These are phyloP conservation scores for Thermothielavioides terrestris DNA, from an alignment of 495 filamentous ascomycete species.

Conservation along the genomic window DNA sequence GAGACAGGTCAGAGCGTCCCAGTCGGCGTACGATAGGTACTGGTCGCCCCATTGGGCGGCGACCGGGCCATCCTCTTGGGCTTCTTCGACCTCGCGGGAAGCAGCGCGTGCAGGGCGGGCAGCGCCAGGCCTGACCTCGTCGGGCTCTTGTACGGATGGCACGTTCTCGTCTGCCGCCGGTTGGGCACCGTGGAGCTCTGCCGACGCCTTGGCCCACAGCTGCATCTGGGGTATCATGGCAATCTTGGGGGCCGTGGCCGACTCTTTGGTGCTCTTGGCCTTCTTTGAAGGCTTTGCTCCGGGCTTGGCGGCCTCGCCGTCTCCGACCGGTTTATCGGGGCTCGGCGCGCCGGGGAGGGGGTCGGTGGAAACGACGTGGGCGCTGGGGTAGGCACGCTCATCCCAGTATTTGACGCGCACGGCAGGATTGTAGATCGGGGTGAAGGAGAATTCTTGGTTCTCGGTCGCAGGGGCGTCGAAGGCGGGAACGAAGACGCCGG, in stretches of 20 bases:
- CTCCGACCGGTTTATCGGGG: conserved; percentile 27
- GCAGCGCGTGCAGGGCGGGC: neutral
- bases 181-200: conserved; percentile 62
- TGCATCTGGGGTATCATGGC: conserved; percentile 61
- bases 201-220: conserved; percentile 82
- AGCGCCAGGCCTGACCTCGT: neutral
- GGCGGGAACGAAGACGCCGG: conserved; percentile 79
- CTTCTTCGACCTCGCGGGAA: conserved; percentile 11
- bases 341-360: conserved; percentile 25
- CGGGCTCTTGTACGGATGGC: conserved; percentile 11
- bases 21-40: conserved; percentile 28
- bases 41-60: conserved; percentile 18
- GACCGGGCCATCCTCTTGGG: conserved; percentile 12
- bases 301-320: conserved; percentile 19
- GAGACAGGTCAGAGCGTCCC: conserved; percentile 26
- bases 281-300: conserved; percentile 32
- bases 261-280: conserved; percentile 57
- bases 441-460: conserved; percentile 58
- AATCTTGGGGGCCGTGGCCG: conserved; percentile 35
- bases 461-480: conserved; percentile 45
- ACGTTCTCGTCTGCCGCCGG: conserved; percentile 1
- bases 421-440: conserved; percentile 59
- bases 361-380: conserved; percentile 51
- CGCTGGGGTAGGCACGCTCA: conserved; percentile 63
- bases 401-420: conserved; percentile 79